Base-by-base conservation (phyloP, 129 eudicot species). In the Artemisia argyi region DNA sequence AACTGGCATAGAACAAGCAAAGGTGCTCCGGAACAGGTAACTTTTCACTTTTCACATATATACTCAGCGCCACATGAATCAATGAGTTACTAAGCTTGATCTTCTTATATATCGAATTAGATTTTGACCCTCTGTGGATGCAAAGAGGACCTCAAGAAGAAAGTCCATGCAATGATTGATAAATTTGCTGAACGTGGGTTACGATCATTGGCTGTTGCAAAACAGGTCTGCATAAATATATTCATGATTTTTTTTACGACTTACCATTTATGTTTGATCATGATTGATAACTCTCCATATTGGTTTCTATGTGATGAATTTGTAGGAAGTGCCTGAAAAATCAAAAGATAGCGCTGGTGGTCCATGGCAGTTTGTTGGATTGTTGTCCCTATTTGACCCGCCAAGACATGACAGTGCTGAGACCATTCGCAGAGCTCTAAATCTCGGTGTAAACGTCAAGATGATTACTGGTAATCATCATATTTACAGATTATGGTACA, bases 391-490 rank as follows among this genome's bases (percentile, higher is more conserved):
- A 2, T 91, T 91, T 70, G 97, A 91, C 73, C 97, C 97, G 2
- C 97, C 97, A 7, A 83, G 97, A 80, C 97, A 91, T 77, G 97
- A 91, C 71, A 91, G 97, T 82, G 97, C 97, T 10, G 97, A 91
- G 78, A 91, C 97, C 69, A 91, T 91, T 77, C 91, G 97, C 42
- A 81, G 89, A 78, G 97, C 97, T 82, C 86, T 91, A 18, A 80
- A 91, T 71, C 97, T 91, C 16, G 97, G 97, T 66, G 97, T 91
- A 49, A 91, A 91, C 54, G 97, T 91, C 7, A 91, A 91, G 77
- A 91, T 91, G 97, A 91, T 91, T 63, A 91, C 97, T 47, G 97
- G 97, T 87, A 80, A 74, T 35, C 16, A 47, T 66, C 74, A 10
- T 44, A 60, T 16, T 49, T 35, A 62, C 71, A 51, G 20, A 48